Percentiles rank a stretch among this genome's conserved stretches.
phyloP scores from a whole-genome alignment of 768 basidiomycete species.

The Ramaria rubella region DNA sequence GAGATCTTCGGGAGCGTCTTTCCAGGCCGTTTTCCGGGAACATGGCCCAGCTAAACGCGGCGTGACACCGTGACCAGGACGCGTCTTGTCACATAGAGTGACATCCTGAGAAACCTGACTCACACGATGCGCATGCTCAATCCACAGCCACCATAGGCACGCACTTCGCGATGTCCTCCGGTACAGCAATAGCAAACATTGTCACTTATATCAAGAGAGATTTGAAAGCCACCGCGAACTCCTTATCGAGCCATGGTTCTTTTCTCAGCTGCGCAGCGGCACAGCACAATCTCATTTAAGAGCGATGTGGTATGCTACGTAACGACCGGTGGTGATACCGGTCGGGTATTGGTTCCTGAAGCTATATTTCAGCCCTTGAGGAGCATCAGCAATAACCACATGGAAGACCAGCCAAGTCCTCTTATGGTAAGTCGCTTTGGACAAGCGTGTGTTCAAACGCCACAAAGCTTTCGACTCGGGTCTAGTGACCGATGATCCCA shows the following conservation, averaged over 20 bases:
- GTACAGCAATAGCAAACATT: too few species aligned
- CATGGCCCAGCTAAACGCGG: not conserved
- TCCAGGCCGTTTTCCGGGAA: not conserved
- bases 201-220: too few species aligned
- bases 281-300: too few species aligned
- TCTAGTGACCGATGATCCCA: not conserved
- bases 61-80: not conserved
- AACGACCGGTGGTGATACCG: not conserved
- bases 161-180: too few species aligned
- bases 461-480: conserved; percentile 4
- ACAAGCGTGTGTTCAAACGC: not conserved
- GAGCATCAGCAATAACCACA: not conserved
- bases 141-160: too few species aligned
- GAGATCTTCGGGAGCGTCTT: not conserved
- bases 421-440: not conserved
- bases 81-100: not conserved
- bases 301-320: not conserved
- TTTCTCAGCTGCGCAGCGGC: too few species aligned
- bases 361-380: not conserved
- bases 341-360: not conserved
- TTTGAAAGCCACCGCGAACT: too few species aligned
- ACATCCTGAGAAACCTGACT: not conserved
- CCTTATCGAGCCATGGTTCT: too few species aligned
- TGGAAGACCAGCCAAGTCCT: not conserved
- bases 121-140: not conserved